Conservation (phyloP, 2,329 filamentous ascomycete species). For the Chaetothyriales sp. region DNA sequence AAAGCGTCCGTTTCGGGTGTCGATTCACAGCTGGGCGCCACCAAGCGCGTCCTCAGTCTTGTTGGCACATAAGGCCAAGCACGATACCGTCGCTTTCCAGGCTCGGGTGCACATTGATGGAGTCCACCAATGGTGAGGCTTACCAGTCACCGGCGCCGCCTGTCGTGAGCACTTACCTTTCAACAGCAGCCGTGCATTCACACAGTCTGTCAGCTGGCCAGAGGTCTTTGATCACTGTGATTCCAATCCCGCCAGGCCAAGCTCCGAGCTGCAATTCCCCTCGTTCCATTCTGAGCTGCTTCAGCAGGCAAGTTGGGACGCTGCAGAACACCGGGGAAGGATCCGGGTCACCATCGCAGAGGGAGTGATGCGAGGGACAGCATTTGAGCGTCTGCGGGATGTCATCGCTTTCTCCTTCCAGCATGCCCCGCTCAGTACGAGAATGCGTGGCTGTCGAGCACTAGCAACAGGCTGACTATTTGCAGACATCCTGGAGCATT, state of each 20-base stretch:
- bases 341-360: conserved; percentile 67
- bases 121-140: conserved; percentile 44
- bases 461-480: conserved; percentile 1
- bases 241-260: conserved; percentile 3
- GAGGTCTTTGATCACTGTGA: conserved; percentile 19
- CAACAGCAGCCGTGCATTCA: conserved; percentile 7
- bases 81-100: conserved; percentile 48
- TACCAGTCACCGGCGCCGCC: neutral
- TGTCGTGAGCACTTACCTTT: neutral
- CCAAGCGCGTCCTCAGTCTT: conserved; percentile 47
- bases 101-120: conserved; percentile 58
- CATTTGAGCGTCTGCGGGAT: conserved; percentile 55
- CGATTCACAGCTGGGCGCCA: conserved; percentile 59
- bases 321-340: conserved; percentile 56
- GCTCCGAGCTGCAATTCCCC: conserved; percentile 52
- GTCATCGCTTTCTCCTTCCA: conserved; percentile 71
- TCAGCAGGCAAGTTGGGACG: conserved; percentile 56
- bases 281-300: conserved; percentile 56
- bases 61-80: conserved; percentile 41
- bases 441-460: neutral
- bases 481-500: conserved; percentile 57
- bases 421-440: conserved; percentile 62
- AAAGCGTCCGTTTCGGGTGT: conserved; percentile 53
- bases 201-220: conserved; percentile 29
- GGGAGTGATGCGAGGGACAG: conserved; percentile 41